Conservation (phyloP, 2,329 filamentous ascomycete species). For the Colletotrichum liaoningense region DNA sequence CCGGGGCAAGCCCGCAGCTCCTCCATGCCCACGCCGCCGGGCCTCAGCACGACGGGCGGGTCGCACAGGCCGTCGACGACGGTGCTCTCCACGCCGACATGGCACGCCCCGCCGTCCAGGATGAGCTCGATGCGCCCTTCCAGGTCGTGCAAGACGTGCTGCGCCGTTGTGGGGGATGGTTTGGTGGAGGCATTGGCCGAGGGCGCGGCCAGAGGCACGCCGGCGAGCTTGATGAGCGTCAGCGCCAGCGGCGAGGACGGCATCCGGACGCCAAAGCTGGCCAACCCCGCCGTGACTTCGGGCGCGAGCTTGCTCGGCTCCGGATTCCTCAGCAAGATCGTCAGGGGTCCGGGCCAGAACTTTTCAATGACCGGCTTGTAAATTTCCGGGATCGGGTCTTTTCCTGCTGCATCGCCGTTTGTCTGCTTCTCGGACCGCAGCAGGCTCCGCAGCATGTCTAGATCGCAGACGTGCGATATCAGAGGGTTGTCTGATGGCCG, state of each 20-base stretch:
- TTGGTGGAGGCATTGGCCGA: conserved; percentile 95
- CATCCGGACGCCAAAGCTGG: conserved; percentile 91
- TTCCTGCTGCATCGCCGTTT: conserved; percentile 36
- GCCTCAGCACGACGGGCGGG: conserved; percentile 85
- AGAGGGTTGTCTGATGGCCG: conserved; percentile 94
- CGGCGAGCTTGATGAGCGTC: conserved; percentile 83
- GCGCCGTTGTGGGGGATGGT: conserved; percentile 89
- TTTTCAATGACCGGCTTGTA: conserved; percentile 81
- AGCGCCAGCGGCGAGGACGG: conserved; percentile 87
- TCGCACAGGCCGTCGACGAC: conserved; percentile 90
- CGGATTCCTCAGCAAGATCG: conserved; percentile 86
- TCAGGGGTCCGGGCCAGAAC: conserved; percentile 97
- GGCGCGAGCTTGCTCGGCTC: conserved; percentile 77
- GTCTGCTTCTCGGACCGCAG: conserved; percentile 50
- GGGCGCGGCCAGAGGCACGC: conserved; percentile 86
- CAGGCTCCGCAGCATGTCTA: conserved; percentile 78
- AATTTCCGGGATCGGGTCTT: conserved; percentile 72
- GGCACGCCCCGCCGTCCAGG: conserved; percentile 87
- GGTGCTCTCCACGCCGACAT: conserved; percentile 94
- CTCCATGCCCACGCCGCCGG: conserved; percentile 88
- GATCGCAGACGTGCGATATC: conserved; percentile 89
- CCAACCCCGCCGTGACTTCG: conserved; percentile 89
- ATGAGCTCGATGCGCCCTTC: conserved; percentile 86
- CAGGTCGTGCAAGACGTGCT: conserved; percentile 89
- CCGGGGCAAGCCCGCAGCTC: conserved; percentile 79